Evolutionary conservation across 257 asterid species (phyloP), one percentile per base, ranked within the genome.

Genomic region (Solanum pimpinellifolium): DNA sequence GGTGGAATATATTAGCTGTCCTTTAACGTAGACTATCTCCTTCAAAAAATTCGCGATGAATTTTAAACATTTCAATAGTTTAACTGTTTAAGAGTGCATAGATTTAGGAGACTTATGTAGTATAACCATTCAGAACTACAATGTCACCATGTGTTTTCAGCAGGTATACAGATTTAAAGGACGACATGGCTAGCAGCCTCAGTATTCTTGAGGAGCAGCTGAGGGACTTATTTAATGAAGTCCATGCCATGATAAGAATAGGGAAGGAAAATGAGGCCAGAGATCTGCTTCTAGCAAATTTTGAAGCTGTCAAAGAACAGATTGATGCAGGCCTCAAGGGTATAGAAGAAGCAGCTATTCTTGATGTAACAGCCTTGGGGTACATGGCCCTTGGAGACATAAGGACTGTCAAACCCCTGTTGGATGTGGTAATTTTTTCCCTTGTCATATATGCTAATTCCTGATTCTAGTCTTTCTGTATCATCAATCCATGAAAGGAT

Each of bases 301-400:
- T 91, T 89, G 92, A 93, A 89, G 93, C 94, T 86, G 95, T 93
- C 74, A 91, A 88, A 89, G 96, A 91, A 83, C 98, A 91, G 92
- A 86, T 96, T 88, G 94, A 92, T 88, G 90, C 93, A 56, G 99
- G 97, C 74, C 85, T 88, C 86, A 91, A 70, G 85, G 94, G 98
- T 83, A 92, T 94, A 70, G 96, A 94, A 92, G 98, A 94, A 90
- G 99, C 98, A 88, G 96, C 98, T 39, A 89, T 89, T 90, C 98
- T 97, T 84, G 98, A 97, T 92, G 96, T 94, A 75, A 85, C 93
- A 73, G 98, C 98, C 44, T 88, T 97, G 90, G 98, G 98, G 37
- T 94, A 94, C 92, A 91, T 94, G 94, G 93, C 95, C 44, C 91
- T 97, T 86, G 96, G 98, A 78, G 95, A 94, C 91, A 80, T 92